Evolutionary conservation across 2,329 filamentous ascomycete species (phyloP).

Genomic region (Bretziella fagacearum): DNA sequence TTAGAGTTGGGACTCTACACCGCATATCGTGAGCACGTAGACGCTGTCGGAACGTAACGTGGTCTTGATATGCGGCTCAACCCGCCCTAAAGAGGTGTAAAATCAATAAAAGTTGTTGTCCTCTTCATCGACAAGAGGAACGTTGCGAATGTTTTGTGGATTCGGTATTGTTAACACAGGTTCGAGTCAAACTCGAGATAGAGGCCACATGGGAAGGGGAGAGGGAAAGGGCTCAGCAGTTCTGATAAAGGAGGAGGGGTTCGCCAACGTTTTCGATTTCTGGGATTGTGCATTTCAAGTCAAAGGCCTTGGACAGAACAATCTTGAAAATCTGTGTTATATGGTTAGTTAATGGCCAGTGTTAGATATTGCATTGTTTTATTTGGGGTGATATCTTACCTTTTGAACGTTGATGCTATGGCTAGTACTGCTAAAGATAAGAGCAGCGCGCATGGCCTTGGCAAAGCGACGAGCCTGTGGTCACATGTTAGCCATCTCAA

Average conservation of each 20-base stretch:
- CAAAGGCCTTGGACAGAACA: constrained; percentile 93
- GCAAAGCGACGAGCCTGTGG: constrained; percentile 77
- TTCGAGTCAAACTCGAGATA: too few species aligned
- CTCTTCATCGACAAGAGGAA: too few species aligned
- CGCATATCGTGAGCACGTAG: too few species aligned
- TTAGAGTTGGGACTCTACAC: too few species aligned
- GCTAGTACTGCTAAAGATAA: constrained; percentile 97
- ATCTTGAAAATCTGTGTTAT: constrained; percentile 87
- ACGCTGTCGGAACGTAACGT: too few species aligned
- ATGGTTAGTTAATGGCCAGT: too few species aligned
- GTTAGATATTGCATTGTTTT: background rate
- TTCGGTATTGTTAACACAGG: too few species aligned
- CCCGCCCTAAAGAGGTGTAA: too few species aligned
- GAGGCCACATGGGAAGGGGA: background rate
- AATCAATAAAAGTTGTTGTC: too few species aligned
- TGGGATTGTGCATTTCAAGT: constrained; percentile 95
- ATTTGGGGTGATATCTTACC: constrained; percentile 32
- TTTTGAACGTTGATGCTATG: constrained; percentile 99
- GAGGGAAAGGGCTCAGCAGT: constrained; percentile 23
- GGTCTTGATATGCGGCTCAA: too few species aligned
- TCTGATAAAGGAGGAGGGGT: constrained; percentile 80
- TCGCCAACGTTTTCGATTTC: constrained; percentile 98
- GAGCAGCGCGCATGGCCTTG: constrained; percentile 91
- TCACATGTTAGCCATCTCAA: background rate
- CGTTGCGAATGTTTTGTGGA: too few species aligned